Evolutionary conservation across 1,284 basidiomycete species (phyloP), one percentile per base, ranked within the genome.

Genomic region (Trametes pubescens): DNA sequence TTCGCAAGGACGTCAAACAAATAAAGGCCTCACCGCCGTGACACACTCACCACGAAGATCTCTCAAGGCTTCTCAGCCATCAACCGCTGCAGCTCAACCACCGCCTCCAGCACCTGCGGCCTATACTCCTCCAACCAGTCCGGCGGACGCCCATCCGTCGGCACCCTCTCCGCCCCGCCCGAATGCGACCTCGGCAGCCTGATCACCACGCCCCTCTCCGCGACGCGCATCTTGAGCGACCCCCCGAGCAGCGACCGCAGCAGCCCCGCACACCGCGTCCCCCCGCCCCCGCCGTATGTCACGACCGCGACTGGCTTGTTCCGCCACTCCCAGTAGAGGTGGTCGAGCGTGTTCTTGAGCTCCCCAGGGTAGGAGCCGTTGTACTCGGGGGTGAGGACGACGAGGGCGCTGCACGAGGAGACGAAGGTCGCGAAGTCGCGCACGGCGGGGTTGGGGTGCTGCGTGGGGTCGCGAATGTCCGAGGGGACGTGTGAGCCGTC

Each of bases 281-380:
- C 72, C 1, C 75, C 75, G 13, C 67, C 57, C 5, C 69, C 66
- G 2, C 74, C 75, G 59, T 76, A 76, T 11, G 75, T 72, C 48
- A 76, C 61, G 51, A 76, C 32, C 52, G 69, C 5, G 26, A 69
- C 72, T 0, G 75, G 73, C 65, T 76, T 76, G 18, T 62, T 64
- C n/a, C 57, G 48, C 75, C 75, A 76, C 52, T 76, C 75, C 63
- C 67, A 70, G 70, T 70, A 75, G 29, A 76, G 67, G 53, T 76
- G 75, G 57, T 76, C 75, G 61, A 76, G 57, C 24, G 73, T 67
- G 64, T 74, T 74, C 69, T 76, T 76, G 44, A 76, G 65, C 62
- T 74, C 71, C 14, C 74, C 75, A 2, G 75, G 73, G 64, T 72
- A 73, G 8, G 68, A 68, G 51, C 72, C 69, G 66, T 75, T 76